A percentile compares a stretch with the other conserved stretches of the same genome.
These are phyloP conservation scores for Albugo candida DNA, from an alignment of 352 stramenopile genomes.

Conservation along the genomic window DNA sequence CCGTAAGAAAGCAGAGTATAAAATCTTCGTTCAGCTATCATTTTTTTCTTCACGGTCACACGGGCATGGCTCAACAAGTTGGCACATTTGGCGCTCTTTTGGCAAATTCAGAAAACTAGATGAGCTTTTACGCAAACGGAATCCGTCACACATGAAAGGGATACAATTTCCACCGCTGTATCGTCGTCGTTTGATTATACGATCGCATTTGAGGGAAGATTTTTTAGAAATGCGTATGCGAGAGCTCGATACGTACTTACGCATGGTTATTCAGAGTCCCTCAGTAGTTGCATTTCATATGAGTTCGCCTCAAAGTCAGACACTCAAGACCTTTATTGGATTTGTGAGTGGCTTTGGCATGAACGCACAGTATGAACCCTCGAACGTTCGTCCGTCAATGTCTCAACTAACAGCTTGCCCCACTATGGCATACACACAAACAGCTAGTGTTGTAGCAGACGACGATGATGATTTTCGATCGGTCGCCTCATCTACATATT, in stretches of 20 bases:
- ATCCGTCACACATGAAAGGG: slow-evolving; percentile 43
- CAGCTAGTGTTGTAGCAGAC: slow-evolving; percentile 48
- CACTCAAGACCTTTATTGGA: slow-evolving; percentile 58
- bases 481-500: slow-evolving; percentile 48
- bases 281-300: slow-evolving; percentile 62
- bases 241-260: slow-evolving; percentile 64
- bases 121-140: slow-evolving; percentile 59
- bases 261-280: slow-evolving; percentile 29
- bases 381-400: slow-evolving; percentile 28
- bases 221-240: slow-evolving; percentile 38
- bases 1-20: slow-evolving; percentile 66
- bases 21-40: slow-evolving; percentile 39
- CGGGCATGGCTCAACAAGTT: slow-evolving; percentile 35
- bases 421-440: slow-evolving; percentile 19
- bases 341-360: slow-evolving; percentile 57
- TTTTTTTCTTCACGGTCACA: slow-evolving; percentile 65
- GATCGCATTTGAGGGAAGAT: slow-evolving; percentile 32
- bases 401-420: slow-evolving; percentile 36
- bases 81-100: slow-evolving; percentile 73
- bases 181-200: slow-evolving; percentile 43
- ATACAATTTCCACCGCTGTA: slow-evolving; percentile 72
- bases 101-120: slow-evolving; percentile 65
- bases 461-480: slow-evolving; percentile 66
- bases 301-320: slow-evolving; percentile 43
- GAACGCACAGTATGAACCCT: slow-evolving; percentile 44